A percentile compares a stretch with the other conserved stretches of the same genome.
phyloP scores from a whole-genome alignment of 352 stramenopile species.

The Phytophthora chlamydospora region DNA sequence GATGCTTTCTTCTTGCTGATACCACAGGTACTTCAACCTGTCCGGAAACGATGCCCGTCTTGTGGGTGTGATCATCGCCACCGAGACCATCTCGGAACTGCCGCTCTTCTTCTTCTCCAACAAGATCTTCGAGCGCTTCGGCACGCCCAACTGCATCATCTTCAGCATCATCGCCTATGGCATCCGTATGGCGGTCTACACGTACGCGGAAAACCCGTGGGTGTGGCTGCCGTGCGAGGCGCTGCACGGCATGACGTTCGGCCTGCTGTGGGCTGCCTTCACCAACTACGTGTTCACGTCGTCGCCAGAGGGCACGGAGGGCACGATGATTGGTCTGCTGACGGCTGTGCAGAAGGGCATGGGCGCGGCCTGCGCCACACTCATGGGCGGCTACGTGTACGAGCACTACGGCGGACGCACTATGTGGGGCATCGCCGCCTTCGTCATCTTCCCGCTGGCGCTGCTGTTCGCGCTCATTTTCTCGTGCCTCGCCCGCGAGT shows the following conservation, averaged over 20 bases:
- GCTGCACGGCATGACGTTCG: constrained; percentile 76
- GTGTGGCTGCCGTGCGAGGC: constrained; percentile 62
- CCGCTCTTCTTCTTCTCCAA: constrained; percentile 82
- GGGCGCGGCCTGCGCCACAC: constrained; percentile 60
- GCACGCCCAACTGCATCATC: constrained; percentile 58
- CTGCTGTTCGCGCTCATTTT: constrained; percentile 55
- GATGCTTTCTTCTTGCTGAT: not conserved
- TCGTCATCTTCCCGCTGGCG: constrained; percentile 53
- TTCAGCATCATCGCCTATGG: constrained; percentile 60
- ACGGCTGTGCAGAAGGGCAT: constrained; percentile 73
- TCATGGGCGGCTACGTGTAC: constrained; percentile 78
- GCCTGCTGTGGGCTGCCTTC: constrained; percentile 73
- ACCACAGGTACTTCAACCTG: constrained; percentile 62
- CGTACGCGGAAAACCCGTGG: constrained; percentile 70
- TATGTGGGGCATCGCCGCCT: constrained; percentile 70
- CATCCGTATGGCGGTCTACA: constrained; percentile 68
- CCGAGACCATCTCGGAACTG: constrained; percentile 74
- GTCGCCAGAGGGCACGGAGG: constrained; percentile 63
- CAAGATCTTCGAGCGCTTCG: constrained; percentile 64
- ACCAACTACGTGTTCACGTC: constrained; percentile 82
- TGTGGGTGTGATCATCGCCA: constrained; percentile 69
- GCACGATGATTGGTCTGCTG: constrained; percentile 76
- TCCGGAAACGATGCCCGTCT: constrained; percentile 63
- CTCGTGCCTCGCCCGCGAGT: constrained; percentile 45
- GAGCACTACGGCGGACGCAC: constrained; percentile 53